phyloP scores from a whole-genome alignment of 1,139 yeast genomes.

The Yamadazyma siamensis region DNA sequence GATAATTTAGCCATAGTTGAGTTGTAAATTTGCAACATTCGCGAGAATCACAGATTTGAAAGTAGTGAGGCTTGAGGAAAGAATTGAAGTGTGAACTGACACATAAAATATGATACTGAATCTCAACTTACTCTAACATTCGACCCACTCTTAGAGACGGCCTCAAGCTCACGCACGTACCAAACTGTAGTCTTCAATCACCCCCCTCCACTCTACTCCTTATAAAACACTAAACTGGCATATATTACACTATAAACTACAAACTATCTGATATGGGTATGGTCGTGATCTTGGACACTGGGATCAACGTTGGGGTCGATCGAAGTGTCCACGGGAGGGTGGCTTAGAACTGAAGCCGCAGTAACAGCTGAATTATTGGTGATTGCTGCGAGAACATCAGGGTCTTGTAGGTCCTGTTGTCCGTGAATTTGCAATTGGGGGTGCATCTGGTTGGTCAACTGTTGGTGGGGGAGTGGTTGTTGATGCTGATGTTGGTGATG shows the following conservation, averaged over 20 bases:
- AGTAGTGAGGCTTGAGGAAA: no score
- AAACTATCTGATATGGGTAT: slow-evolving; percentile 22
- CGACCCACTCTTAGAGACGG: no score
- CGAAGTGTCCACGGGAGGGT: slow-evolving; percentile 37
- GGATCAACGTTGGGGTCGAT: slow-evolving; percentile 48
- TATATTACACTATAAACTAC: slow-evolving; percentile 1
- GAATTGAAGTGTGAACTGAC: no score
- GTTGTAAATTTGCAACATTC: no score
- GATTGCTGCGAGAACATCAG: slow-evolving; percentile 47
- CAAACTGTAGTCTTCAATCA: not conserved
- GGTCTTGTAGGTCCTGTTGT: slow-evolving; percentile 34
- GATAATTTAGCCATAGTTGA: no score
- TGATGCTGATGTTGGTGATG: slow-evolving; percentile 1
- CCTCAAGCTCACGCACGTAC: not conserved
- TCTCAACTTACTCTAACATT: no score
- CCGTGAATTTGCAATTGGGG: slow-evolving; percentile 5
- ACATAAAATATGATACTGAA: no score
- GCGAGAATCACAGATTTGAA: no score
- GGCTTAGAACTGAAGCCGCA: slow-evolving; percentile 27
- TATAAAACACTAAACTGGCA: slow-evolving; percentile 1
- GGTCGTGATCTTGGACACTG: slow-evolving; percentile 44
- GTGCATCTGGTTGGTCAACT: slow-evolving; percentile 4
- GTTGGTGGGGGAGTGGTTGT: slow-evolving; percentile 4
- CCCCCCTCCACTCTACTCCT: slow-evolving; percentile 3
- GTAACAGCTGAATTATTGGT: slow-evolving; percentile 29